Percentiles rank a stretch among this genome's conserved stretches.
Conservation (phyloP, 306 rosid genomes). For the Vigna trinervia region DNA sequence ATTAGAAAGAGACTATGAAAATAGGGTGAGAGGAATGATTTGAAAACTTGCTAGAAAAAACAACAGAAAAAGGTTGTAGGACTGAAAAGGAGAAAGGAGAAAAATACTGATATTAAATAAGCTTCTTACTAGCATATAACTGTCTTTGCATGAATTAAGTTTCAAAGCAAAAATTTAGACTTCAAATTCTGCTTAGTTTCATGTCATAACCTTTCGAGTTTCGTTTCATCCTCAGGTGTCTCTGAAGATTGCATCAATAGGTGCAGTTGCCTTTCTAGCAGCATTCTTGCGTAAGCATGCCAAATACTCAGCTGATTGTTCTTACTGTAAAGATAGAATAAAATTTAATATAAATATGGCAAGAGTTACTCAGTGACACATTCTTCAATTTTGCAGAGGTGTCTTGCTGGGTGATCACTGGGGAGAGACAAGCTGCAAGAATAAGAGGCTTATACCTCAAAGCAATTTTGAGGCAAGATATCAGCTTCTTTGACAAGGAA, state of each 20-base stretch:
- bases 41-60: neutral
- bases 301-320: conserved; percentile 25
- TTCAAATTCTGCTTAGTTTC: conserved; percentile 27
- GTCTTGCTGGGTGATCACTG: conserved; percentile 81
- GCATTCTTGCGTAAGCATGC: conserved; percentile 71
- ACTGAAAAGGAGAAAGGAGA: no score
- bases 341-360: conserved; percentile 16
- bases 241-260: conserved; percentile 60
- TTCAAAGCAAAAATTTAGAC: no score
- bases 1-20: neutral
- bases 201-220: conserved; percentile 19
- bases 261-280: conserved; percentile 57
- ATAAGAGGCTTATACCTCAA: conserved; percentile 71
- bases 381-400: conserved; percentile 55
- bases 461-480: conserved; percentile 79
- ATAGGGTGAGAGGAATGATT: neutral
- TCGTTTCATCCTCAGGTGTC: conserved; percentile 54
- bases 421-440: conserved; percentile 83
- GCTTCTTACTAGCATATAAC: no score
- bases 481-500: conserved; percentile 73
- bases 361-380: neutral
- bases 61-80: no score
- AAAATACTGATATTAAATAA: no score
- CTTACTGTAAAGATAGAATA: neutral
- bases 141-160: no score